These are phyloP conservation scores for Naganishia albida DNA, from an alignment of 1,284 basidiomycete species.

Conservation along the genomic window DNA sequence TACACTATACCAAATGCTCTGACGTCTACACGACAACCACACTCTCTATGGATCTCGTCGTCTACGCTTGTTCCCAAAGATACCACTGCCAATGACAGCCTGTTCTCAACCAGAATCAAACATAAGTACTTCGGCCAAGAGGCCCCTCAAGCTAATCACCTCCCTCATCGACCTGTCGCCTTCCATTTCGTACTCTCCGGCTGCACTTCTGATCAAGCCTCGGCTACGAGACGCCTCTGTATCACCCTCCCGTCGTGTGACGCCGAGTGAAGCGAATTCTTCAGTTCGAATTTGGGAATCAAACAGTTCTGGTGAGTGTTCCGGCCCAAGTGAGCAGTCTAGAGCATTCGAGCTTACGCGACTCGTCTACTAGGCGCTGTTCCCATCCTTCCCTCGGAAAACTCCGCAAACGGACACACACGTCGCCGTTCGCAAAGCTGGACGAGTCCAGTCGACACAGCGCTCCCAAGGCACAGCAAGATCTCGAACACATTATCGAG, in stretches of 20 bases:
- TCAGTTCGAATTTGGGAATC: too few species aligned
- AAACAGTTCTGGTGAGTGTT: neutral
- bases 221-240: neutral
- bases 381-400: neutral
- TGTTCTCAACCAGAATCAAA: too few species aligned
- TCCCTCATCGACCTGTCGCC: constrained; percentile 16
- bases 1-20: too few species aligned
- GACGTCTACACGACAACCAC: too few species aligned
- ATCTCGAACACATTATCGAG: constrained; percentile 13
- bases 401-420: neutral
- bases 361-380: neutral
- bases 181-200: constrained; percentile 16
- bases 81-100: too few species aligned
- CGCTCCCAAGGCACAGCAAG: neutral
- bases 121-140: too few species aligned
- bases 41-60: too few species aligned
- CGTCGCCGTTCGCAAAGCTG: constrained; percentile 19
- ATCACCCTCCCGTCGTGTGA: neutral
- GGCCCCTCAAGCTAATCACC: constrained; percentile 4
- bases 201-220: constrained; percentile 8
- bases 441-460: neutral
- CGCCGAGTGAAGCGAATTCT: neutral
- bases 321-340: neutral
- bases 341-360: neutral
- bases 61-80: too few species aligned